Evolutionary conservation across 1,284 basidiomycete genomes (phyloP).

Genomic region (Salmacisia buchloeana): DNA sequence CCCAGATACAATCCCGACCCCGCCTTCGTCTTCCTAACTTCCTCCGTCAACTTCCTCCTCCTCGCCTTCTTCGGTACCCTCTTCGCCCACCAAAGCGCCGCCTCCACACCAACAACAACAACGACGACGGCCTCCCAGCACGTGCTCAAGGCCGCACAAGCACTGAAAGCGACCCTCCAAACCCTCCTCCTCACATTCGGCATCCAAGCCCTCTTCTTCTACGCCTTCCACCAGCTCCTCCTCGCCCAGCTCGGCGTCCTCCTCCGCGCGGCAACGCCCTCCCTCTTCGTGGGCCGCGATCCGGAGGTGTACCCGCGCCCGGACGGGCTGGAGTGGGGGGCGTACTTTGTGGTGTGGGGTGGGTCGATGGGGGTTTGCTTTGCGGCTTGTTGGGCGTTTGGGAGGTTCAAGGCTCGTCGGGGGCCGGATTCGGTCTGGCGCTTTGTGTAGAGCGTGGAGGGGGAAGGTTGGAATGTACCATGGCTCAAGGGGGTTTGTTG

Average conservation of each 20-base stretch:
- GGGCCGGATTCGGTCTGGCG: constrained; percentile 6
- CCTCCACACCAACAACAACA: too few species aligned
- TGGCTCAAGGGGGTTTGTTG: too few species aligned
- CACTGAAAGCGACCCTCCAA: too few species aligned
- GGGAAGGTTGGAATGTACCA: too few species aligned
- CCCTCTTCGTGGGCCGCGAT: background rate
- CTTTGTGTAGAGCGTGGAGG: background rate
- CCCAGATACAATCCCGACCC: constrained; percentile 29
- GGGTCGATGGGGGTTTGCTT: background rate
- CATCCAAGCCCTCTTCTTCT: constrained; percentile 34
- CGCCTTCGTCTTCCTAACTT: constrained; percentile 26
- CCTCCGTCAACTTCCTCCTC: constrained; percentile 27
- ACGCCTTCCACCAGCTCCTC: constrained; percentile 15
- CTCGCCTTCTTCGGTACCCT: constrained; percentile 27
- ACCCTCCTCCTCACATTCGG: constrained; percentile 26
- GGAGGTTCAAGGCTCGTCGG: background rate
- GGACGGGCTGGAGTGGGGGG: background rate
- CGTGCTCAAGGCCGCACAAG: too few species aligned
- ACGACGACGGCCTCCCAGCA: too few species aligned
- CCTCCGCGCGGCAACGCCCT: background rate
- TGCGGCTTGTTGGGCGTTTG: background rate
- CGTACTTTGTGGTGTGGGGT: background rate
- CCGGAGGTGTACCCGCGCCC: background rate
- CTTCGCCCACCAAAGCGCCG: constrained; percentile 7
- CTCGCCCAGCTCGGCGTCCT: background rate